phyloP scores from a whole-genome alignment of 2,329 filamentous ascomycete genomes.

The Aspergillus puulaauensis region DNA sequence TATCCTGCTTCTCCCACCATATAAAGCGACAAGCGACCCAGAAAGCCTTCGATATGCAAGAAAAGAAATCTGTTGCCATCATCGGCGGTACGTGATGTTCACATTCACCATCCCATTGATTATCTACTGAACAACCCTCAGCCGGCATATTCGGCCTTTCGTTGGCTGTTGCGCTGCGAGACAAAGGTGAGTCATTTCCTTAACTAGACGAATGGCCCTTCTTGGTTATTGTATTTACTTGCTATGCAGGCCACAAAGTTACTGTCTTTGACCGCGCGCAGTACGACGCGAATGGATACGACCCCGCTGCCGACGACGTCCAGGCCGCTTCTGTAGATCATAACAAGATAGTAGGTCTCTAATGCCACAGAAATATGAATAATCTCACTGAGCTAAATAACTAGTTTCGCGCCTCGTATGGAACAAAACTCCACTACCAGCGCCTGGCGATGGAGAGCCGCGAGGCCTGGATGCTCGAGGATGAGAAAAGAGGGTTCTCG shows the following conservation, averaged over 20 bases:
- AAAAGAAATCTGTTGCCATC: background rate
- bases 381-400: too few species aligned
- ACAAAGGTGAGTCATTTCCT: background rate
- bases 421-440: background rate
- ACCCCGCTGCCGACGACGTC: background rate
- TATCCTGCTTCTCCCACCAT: too few species aligned
- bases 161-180: background rate
- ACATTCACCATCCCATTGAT: background rate
- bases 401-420: background rate
- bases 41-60: background rate
- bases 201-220: rapidly evolving
- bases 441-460: background rate
- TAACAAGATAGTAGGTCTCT: too few species aligned
- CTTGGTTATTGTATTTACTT: background rate
- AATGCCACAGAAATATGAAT: too few species aligned
- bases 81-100: background rate
- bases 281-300: background rate
- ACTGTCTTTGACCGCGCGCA: background rate
- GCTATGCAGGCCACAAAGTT: background rate
- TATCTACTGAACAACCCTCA: background rate
- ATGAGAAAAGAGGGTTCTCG: background rate
- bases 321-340: background rate
- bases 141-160: background rate
- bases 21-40: too few species aligned
- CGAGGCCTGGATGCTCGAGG: background rate